phyloP scores from a whole-genome alignment of 2,329 filamentous ascomycete genomes.

The Daldinia sp. region DNA sequence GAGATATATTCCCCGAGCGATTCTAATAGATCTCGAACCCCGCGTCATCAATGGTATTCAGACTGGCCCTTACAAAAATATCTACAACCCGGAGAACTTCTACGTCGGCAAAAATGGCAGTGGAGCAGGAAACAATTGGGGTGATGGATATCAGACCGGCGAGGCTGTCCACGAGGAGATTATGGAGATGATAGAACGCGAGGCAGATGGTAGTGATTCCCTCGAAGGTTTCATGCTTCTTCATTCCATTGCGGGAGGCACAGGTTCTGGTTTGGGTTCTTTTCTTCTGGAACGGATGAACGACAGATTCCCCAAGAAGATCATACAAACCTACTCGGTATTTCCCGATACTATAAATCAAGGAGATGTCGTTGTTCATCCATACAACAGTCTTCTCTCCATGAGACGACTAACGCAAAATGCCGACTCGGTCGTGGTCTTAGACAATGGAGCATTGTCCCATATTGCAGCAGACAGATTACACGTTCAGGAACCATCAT shows the following conservation, averaged over 20 bases:
- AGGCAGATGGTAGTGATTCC: constrained; percentile 97
- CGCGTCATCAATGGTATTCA: constrained; percentile 94
- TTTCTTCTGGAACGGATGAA: constrained; percentile 96
- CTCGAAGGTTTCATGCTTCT: constrained; percentile 99
- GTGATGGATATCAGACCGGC: constrained; percentile 92
- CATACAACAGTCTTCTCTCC: constrained; percentile 95
- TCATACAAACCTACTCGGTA: constrained; percentile 98
- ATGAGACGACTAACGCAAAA: constrained; percentile 94
- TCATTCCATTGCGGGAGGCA: constrained; percentile 97
- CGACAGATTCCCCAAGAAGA: constrained; percentile 97
- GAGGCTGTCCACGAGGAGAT: constrained; percentile 95
- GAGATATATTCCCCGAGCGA: constrained; percentile 95
- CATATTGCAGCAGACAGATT: constrained; percentile 94
- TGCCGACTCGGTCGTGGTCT: constrained; percentile 95
- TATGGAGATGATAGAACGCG: constrained; percentile 99
- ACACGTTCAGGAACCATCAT: constrained; percentile 94
- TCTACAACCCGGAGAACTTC: constrained; percentile 99
- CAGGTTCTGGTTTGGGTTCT: constrained; percentile 93
- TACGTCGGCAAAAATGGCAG: constrained; percentile 94
- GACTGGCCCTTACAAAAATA: constrained; percentile 94
- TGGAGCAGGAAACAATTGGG: constrained; percentile 98
- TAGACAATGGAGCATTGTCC: constrained; percentile 94
- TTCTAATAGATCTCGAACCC: constrained; percentile 94
- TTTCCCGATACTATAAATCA: constrained; percentile 93
- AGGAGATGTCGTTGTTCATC: constrained; percentile 94